Base-by-base conservation (phyloP, 2,329 filamentous ascomycete genomes). In the Sporothrix curviconia region DNA sequence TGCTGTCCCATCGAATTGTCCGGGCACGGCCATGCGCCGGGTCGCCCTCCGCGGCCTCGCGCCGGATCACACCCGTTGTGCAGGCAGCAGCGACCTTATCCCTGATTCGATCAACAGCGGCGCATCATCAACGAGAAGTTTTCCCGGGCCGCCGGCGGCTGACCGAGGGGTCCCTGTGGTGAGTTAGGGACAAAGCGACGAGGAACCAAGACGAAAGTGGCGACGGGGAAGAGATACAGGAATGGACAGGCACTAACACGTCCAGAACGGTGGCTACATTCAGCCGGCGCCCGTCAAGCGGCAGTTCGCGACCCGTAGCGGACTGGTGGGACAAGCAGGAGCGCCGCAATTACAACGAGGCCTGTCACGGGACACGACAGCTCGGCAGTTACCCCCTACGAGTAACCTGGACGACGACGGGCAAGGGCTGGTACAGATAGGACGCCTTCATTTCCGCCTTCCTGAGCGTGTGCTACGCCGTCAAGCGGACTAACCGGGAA, bases 321-420 rank as follows among this genome's bases (percentile, higher is more conserved):
- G 86, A 90, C 70, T 99, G 91, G 90, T 97, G 91, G 90, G 92
- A 99, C 75, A 88, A 91, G 73, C 94, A 99, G 76, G 94, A 97
- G 74, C 86, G 92, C 71, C 85, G 94, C 68, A 97, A 99, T 80
- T 97, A 89, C 71, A 92, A 92, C 73, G 95, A 99, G 74, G 90
- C 92, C 12, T 84, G 95, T 54, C 92, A 99, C 73, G 95, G 74
- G 94, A 99, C 73, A 96, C 73, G 95, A 99, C 81, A 91, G 58
- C 79, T 97, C 58, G 92, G 91, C 66, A 87, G 92, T 99, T 75
- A 87, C 89, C 52, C 84, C 90, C 2, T 85, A 94, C 71, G 86
- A 92, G 67, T 97, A 99, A 94, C 85, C 57, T 92, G 94, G 79
- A 77, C 79, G 44, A 86, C 81, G 51, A 77, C 92, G 15, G 81